Evolutionary conservation across 495 filamentous ascomycete genomes (phyloP).

Genomic region (Lindgomyces ingoldianus): DNA sequence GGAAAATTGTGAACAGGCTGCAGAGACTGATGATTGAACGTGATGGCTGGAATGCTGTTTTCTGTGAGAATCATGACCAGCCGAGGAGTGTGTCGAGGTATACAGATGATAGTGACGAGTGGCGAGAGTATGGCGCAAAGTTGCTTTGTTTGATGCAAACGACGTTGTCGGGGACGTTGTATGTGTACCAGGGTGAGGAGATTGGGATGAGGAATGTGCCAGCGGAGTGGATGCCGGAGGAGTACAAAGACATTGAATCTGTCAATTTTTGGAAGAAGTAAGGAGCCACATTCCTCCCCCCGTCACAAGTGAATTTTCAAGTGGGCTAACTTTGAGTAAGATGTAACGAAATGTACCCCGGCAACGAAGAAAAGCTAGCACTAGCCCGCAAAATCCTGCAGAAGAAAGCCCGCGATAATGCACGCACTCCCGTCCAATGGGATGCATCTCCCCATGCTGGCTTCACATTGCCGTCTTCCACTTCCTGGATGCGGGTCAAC

Average conservation of each 20-base stretch:
- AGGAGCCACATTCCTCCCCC: neutral
- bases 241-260: slow-evolving; percentile 57
- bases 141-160: slow-evolving; percentile 56
- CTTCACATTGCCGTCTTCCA: slow-evolving; percentile 39
- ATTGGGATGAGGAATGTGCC: slow-evolving; percentile 60
- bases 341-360: slow-evolving; percentile 33
- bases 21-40: slow-evolving; percentile 53
- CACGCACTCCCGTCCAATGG: slow-evolving; percentile 48
- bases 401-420: slow-evolving; percentile 45
- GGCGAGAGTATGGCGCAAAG: slow-evolving; percentile 52
- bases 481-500: slow-evolving; percentile 48
- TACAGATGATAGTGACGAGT: slow-evolving; percentile 50
- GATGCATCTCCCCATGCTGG: slow-evolving; percentile 38
- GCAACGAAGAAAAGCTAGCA: slow-evolving; percentile 32
- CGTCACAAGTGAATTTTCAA: neutral
- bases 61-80: slow-evolving; percentile 54
- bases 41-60: slow-evolving; percentile 57
- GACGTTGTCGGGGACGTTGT: slow-evolving; percentile 55
- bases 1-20: slow-evolving; percentile 43
- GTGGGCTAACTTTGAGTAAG: neutral
- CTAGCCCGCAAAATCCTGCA: slow-evolving; percentile 38
- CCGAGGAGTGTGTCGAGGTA: slow-evolving; percentile 53
- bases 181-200: slow-evolving; percentile 60
- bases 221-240: slow-evolving; percentile 45
- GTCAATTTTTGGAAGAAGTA: slow-evolving; percentile 55